Conservation (phyloP, 2,329 filamentous ascomycete genomes). For the Fusarium illudens region DNA sequence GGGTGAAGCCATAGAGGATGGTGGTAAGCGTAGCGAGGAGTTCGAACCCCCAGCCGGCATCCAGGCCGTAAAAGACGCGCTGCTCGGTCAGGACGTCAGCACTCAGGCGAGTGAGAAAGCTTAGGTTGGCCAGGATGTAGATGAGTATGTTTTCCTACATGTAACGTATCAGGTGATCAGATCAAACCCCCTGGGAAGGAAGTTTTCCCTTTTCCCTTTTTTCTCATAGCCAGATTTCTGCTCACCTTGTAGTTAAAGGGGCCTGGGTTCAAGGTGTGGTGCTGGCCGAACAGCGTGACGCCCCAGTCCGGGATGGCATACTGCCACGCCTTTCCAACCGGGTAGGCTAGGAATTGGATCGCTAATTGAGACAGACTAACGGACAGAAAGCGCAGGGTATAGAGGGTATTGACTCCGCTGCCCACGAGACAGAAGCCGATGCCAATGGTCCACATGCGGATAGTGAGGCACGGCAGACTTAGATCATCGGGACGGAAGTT, state of each 20-base stretch:
- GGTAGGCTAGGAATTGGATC: slow-evolving; percentile 55
- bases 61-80: slow-evolving; percentile 53
- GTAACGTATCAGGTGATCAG: no score
- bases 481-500: slow-evolving; percentile 42
- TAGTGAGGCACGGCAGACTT: slow-evolving; percentile 46
- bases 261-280: slow-evolving; percentile 51
- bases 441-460: slow-evolving; percentile 52
- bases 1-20: slow-evolving; percentile 61
- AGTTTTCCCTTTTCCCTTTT: background rate
- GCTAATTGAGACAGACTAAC: slow-evolving; percentile 47
- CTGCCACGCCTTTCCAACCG: slow-evolving; percentile 52
- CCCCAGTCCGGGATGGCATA: slow-evolving; percentile 44
- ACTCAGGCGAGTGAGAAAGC: slow-evolving; percentile 51
- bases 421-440: slow-evolving; percentile 49
- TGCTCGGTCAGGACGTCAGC: slow-evolving; percentile 48
- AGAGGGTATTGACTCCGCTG: slow-evolving; percentile 52
- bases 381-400: slow-evolving; percentile 49
- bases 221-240: background rate
- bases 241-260: slow-evolving; percentile 47
- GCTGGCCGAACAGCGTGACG: slow-evolving; percentile 35
- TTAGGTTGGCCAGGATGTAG: slow-evolving; percentile 64
- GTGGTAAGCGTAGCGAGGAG: slow-evolving; percentile 58
- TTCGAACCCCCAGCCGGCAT: slow-evolving; percentile 58
- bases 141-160: slow-evolving; percentile 61
- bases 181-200: background rate